Conservation (phyloP, 306 rosid species). For the Arachis stenosperma region DNA sequence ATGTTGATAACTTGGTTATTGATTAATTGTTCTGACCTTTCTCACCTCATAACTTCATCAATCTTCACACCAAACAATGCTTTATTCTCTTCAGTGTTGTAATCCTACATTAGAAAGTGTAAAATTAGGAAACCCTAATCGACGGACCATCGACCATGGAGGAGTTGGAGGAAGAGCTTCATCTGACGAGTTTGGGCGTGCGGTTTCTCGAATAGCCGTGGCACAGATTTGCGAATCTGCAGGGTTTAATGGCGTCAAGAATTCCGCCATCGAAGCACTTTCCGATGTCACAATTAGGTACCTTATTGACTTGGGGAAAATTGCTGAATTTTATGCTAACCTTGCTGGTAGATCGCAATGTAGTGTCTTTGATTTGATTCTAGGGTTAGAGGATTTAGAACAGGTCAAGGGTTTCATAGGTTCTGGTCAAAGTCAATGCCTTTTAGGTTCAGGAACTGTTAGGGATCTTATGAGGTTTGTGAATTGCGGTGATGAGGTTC, state of each 20-base stretch:
- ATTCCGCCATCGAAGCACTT: constrained; percentile 73
- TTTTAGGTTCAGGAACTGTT: constrained; percentile 45
- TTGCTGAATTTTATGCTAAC: constrained; percentile 60
- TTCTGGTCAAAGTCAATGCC: constrained; percentile 46
- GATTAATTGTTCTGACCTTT: constrained; percentile 43
- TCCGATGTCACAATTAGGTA: constrained; percentile 67
- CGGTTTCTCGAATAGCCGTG: constrained; percentile 64
- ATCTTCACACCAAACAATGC: constrained; percentile 55
- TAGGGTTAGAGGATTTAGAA: constrained; percentile 68
- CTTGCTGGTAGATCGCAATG: constrained; percentile 81
- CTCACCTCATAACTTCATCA: constrained; percentile 57
- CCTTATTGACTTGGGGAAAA: constrained; percentile 71
- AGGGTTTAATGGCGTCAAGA: constrained; percentile 66
- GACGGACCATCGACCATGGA: constrained; percentile 66
- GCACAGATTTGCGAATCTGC: constrained; percentile 72
- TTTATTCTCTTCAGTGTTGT: constrained; percentile 52
- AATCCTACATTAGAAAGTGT: constrained; percentile 54
- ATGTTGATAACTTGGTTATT: too few species aligned
- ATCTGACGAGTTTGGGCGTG: constrained; percentile 65
- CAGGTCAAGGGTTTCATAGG: constrained; percentile 45
- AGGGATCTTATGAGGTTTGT: constrained; percentile 51
- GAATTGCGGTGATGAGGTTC: constrained; percentile 59
- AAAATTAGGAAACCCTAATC: constrained; percentile 48
- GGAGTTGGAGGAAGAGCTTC: constrained; percentile 44
- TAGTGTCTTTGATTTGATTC: constrained; percentile 71